Conservation (phyloP, 1,284 basidiomycete species). For the Apiotrichum mycotoxinovorans region DNA sequence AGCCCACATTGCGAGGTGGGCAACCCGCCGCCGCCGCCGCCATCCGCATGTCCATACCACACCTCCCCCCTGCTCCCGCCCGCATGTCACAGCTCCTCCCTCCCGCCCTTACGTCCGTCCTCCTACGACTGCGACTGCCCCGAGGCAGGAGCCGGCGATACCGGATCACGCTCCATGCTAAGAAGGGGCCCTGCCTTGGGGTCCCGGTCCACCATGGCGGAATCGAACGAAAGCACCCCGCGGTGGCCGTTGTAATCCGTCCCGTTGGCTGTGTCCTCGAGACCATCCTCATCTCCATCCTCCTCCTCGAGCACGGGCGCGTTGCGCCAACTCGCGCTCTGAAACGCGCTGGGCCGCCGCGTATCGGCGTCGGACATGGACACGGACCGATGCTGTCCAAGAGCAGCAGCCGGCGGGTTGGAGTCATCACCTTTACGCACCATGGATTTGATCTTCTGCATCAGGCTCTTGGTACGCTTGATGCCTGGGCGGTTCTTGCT, state of each 20-base stretch:
- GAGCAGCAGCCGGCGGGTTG: constrained; percentile 1
- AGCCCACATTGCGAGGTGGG: constrained; percentile 15
- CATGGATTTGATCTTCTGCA: constrained; percentile 52
- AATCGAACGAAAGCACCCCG: neutral
- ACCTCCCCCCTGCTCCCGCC: constrained; percentile 9
- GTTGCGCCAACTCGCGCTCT: constrained; percentile 4
- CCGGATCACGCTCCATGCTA: neutral
- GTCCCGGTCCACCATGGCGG: neutral
- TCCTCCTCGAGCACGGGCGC: constrained; percentile 11
- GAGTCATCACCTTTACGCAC: constrained; percentile 36
- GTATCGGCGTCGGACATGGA: constrained; percentile 21
- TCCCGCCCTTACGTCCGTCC: no score
- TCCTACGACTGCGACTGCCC: neutral
- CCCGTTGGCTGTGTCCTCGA: neutral
- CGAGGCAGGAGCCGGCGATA: neutral
- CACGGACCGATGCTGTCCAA: constrained; percentile 12
- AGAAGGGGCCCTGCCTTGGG: neutral
- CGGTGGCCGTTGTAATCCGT: neutral
- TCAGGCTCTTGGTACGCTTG: constrained; percentile 51
- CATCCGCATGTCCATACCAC: neutral
- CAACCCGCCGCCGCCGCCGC: neutral
- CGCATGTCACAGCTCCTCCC: no score
- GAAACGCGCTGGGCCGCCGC: neutral
- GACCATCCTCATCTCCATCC: constrained; percentile 1
- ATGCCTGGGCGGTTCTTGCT: constrained; percentile 28